Evolutionary conservation across 768 basidiomycete genomes (phyloP).

Genomic region (Hygrophoropsis aurantiaca): DNA sequence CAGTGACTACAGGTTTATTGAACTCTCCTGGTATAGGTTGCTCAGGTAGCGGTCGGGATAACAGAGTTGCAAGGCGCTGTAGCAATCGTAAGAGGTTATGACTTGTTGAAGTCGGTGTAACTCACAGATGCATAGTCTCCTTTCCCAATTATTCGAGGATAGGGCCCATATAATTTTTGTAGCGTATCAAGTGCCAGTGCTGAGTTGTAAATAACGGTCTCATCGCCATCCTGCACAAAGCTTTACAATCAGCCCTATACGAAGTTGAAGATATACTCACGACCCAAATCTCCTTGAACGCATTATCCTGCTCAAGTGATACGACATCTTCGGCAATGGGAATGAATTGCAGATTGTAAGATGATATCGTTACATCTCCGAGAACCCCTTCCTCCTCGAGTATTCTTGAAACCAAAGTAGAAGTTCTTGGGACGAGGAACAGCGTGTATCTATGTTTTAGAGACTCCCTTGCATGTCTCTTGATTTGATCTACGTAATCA

Average conservation of each 20-base stretch:
- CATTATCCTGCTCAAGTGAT: conserved; percentile 82
- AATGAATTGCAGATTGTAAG: conserved; percentile 92
- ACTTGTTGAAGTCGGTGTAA: not conserved
- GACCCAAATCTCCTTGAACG: conserved; percentile 89
- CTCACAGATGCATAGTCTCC: conserved; percentile 82
- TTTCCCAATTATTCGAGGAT: conserved; percentile 91
- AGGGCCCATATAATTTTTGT: conserved; percentile 82
- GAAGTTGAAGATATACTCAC: conserved; percentile 46
- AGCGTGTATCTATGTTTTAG: conserved; percentile 84
- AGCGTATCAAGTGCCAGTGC: conserved; percentile 82
- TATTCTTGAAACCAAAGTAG: conserved; percentile 81
- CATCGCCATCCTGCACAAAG: conserved; percentile 79
- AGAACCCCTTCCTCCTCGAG: conserved; percentile 97
- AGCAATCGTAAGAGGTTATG: conserved; percentile 5
- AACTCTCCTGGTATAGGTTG: conserved; percentile 33
- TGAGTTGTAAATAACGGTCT: conserved; percentile 86
- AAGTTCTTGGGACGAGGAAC: conserved; percentile 83
- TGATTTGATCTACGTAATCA: conserved; percentile 80
- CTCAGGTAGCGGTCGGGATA: conserved; percentile 59
- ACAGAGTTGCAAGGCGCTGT: conserved; percentile 74
- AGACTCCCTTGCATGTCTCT: conserved; percentile 67
- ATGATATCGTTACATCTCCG: conserved; percentile 85
- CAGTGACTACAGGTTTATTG: conserved; percentile 45
- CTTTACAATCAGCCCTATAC: not conserved
- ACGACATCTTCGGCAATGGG: conserved; percentile 91